Evolutionary conservation across 345 rosid genomes (phyloP).

Genomic region (Iberis pinnata): DNA sequence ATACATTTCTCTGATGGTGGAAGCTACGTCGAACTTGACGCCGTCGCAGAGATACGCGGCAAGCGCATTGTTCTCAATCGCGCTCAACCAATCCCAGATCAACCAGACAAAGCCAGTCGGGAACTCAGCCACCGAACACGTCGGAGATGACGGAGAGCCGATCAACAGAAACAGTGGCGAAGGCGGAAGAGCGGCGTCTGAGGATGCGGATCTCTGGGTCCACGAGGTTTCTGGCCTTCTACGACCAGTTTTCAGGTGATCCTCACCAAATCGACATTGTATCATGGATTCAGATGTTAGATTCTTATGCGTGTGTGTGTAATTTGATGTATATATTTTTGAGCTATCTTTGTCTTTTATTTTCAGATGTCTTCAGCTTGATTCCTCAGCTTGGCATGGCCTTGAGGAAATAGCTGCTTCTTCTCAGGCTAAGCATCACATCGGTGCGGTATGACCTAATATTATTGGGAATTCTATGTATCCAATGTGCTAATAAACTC

Average conservation of each 20-base stretch:
- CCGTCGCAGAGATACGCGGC: slow-evolving; percentile 72
- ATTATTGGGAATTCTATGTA: not conserved
- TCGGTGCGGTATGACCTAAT: slow-evolving; percentile 64
- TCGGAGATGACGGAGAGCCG: slow-evolving; percentile 28
- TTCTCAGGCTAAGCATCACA: slow-evolving; percentile 64
- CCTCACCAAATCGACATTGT: not conserved
- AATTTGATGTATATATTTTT: no score
- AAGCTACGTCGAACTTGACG: slow-evolving; percentile 41
- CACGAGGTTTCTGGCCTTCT: slow-evolving; percentile 67
- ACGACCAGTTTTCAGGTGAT: slow-evolving; percentile 74
- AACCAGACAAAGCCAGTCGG: slow-evolving; percentile 70
- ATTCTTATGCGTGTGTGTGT: not conserved
- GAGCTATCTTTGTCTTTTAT: not conserved
- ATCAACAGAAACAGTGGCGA: slow-evolving; percentile 38
- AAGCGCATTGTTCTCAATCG: slow-evolving; percentile 67
- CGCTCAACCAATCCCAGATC: slow-evolving; percentile 79
- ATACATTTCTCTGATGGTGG: no score
- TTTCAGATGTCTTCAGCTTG: slow-evolving; percentile 60
- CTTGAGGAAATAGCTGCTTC: slow-evolving; percentile 80
- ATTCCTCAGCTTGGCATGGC: slow-evolving; percentile 68
- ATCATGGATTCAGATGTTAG: not conserved
- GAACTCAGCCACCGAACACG: slow-evolving; percentile 14
- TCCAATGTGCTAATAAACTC: not conserved
- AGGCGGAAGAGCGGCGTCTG: slow-evolving; percentile 65
- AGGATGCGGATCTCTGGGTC: slow-evolving; percentile 79